Conservation (phyloP, 805 yeast genomes). For the Yamadazyma insecticola region DNA sequence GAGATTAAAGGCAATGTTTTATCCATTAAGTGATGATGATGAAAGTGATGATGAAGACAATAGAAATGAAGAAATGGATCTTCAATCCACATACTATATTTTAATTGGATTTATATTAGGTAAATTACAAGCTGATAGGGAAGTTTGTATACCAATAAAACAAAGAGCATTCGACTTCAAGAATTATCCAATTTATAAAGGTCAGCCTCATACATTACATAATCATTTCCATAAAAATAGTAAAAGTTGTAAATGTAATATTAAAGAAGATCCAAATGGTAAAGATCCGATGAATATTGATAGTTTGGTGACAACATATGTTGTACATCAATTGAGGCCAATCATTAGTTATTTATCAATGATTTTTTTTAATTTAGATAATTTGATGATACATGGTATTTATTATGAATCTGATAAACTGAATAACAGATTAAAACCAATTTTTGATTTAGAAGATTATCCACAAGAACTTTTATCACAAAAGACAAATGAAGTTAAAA, state of each 20-base stretch:
- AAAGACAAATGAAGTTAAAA: slow-evolving; percentile 3
- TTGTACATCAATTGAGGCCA: slow-evolving; percentile 31
- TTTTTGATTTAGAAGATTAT: slow-evolving; percentile 24
- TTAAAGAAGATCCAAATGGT: slow-evolving; percentile 22
- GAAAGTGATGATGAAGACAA: slow-evolving; percentile 9
- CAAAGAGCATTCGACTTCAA: slow-evolving; percentile 17
- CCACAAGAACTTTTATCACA: slow-evolving; percentile 16
- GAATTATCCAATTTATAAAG: slow-evolving; percentile 29
- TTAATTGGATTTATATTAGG: slow-evolving; percentile 30
- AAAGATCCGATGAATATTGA: slow-evolving; percentile 20
- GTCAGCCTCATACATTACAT: slow-evolving; percentile 32
- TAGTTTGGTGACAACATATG: slow-evolving; percentile 28
- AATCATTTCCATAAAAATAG: slow-evolving; percentile 19
- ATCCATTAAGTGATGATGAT: slow-evolving; percentile 15
- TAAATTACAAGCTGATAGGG: slow-evolving; percentile 31
- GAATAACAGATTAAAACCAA: slow-evolving; percentile 15
- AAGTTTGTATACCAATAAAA: slow-evolving; percentile 31
- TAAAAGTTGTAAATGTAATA: slow-evolving; percentile 17
- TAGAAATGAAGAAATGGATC: slow-evolving; percentile 13
- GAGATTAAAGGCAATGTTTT: slow-evolving; percentile 17
- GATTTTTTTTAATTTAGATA: slow-evolving; percentile 22
- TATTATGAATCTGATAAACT: slow-evolving; percentile 22
- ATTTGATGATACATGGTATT: slow-evolving; percentile 31
- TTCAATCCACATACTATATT: slow-evolving; percentile 25
- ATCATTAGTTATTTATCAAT: slow-evolving; percentile 20